phyloP scores from a whole-genome alignment of 495 filamentous ascomycete genomes.

The Tuber umbilicatum region DNA sequence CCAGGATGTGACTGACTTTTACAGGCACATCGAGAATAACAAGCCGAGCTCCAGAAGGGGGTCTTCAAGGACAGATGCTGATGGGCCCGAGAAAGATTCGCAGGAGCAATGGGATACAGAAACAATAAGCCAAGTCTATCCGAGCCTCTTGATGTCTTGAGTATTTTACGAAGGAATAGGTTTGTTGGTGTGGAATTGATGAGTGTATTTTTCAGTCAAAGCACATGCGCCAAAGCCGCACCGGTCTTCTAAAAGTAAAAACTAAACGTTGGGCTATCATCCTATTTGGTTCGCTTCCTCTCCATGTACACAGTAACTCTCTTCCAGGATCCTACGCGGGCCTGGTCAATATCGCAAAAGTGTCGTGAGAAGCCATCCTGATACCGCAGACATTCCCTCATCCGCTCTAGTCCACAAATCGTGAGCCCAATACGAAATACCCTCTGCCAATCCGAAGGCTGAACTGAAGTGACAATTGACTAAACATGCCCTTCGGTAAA shows the following conservation, averaged over 20 bases:
- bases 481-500: constrained; percentile 9
- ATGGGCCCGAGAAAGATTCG: neutral
- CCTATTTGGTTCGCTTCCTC: neutral
- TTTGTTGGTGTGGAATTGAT: constrained; percentile 8
- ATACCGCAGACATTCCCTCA: constrained; percentile 12
- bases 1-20: neutral
- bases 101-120: neutral
- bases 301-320: neutral
- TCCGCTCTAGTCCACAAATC: constrained; percentile 28
- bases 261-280: neutral
- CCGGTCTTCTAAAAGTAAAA: neutral
- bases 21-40: constrained; percentile 3
- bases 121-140: neutral
- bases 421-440: constrained; percentile 22
- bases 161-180: neutral
- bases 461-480: constrained; percentile 19
- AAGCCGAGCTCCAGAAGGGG: neutral
- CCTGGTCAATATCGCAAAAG: constrained; percentile 15
- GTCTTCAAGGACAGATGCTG: neutral
- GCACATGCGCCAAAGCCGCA: neutral
- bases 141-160: constrained; percentile 10
- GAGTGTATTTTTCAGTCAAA: constrained; percentile 11
- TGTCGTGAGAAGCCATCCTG: constrained; percentile 20
- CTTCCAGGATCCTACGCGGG: constrained; percentile 3
- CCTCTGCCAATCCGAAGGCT: constrained; percentile 12